Conservation (phyloP, 257 asterid species). For the Solanum tacnaense region DNA sequence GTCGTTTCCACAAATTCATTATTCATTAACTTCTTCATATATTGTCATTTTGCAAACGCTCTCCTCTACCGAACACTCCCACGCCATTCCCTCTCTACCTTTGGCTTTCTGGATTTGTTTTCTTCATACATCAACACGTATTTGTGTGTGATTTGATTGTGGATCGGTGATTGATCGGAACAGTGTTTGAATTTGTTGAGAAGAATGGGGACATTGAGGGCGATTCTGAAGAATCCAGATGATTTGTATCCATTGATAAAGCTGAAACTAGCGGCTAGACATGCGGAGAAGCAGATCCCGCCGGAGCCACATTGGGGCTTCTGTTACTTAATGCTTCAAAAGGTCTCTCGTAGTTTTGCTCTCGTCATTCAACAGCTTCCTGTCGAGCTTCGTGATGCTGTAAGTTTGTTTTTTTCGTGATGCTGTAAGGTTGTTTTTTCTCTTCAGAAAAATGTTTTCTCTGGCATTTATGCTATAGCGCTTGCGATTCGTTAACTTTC, state of each 20-base stretch:
- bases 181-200: constrained; percentile 1
- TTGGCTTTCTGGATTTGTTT: not conserved
- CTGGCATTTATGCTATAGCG: not conserved
- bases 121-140: not conserved
- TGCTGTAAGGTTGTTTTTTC: constrained; percentile 40
- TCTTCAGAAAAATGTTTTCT: not conserved
- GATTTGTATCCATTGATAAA: constrained; percentile 79
- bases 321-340: constrained; percentile 80
- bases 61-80: not conserved
- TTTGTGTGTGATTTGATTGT: not conserved
- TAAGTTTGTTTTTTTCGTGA: constrained; percentile 41
- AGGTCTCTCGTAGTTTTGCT: constrained; percentile 84
- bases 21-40: not conserved
- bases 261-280: constrained; percentile 56
- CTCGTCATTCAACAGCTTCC: constrained; percentile 93
- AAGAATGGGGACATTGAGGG: constrained; percentile 62
- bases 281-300: constrained; percentile 86
- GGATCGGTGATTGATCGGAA: not conserved
- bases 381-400: constrained; percentile 91
- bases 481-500: not conserved
- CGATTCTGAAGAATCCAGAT: constrained; percentile 74
- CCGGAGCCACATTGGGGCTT: constrained; percentile 90
- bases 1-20: not conserved
- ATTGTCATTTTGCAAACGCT: not conserved
- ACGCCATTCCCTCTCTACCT: not conserved